These are phyloP conservation scores for Clavispora fructus DNA, from an alignment of 805 yeast species.

Conservation along the genomic window DNA sequence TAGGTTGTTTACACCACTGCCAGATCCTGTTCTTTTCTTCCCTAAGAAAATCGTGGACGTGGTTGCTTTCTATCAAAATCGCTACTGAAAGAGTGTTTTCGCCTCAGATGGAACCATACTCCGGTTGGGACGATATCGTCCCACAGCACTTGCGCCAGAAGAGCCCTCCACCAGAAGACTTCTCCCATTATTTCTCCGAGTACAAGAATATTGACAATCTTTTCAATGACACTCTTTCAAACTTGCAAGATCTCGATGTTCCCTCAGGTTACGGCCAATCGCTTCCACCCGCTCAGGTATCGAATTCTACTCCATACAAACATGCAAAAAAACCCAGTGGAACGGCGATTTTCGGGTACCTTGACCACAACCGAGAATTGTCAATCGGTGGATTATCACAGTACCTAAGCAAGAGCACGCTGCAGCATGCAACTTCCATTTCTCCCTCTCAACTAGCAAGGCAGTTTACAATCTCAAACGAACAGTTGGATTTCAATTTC, in stretches of 20 bases:
- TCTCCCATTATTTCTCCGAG: slow-evolving; percentile 39
- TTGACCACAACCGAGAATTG: slow-evolving; percentile 57
- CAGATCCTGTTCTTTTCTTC: not conserved
- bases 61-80: not conserved
- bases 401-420: slow-evolving; percentile 8
- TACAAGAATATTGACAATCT: slow-evolving; percentile 51
- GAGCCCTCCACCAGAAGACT: slow-evolving; percentile 51
- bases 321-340: slow-evolving; percentile 70
- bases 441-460: slow-evolving; percentile 23
- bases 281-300: slow-evolving; percentile 17
- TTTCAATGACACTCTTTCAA: slow-evolving; percentile 51
- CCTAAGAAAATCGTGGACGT: not conserved
- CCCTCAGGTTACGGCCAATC: slow-evolving; percentile 38
- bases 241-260: slow-evolving; percentile 60
- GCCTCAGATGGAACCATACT: slow-evolving; percentile 16
- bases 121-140: slow-evolving; percentile 28
- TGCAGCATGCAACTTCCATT: slow-evolving; percentile 20
- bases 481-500: slow-evolving; percentile 15
- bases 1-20: not conserved
- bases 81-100: not conserved
- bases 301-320: slow-evolving; percentile 7
- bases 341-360: slow-evolving; percentile 74
- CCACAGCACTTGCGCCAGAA: slow-evolving; percentile 16
- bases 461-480: slow-evolving; percentile 5
- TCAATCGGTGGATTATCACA: slow-evolving; percentile 49